These are phyloP conservation scores for Gossypium trilobum DNA, from an alignment of 441 rosid species.

Conservation along the genomic window DNA sequence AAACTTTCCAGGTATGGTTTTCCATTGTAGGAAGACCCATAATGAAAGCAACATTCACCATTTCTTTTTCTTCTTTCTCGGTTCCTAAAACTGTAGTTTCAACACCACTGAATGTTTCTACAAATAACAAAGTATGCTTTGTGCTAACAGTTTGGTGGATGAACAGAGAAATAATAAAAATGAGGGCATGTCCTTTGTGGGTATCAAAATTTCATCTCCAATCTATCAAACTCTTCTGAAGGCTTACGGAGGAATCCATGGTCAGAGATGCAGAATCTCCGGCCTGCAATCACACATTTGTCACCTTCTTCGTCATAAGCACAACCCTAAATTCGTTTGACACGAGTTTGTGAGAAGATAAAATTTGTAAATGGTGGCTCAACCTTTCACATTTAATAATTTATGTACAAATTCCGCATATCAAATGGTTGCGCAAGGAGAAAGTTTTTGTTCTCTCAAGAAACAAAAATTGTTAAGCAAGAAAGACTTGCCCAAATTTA, in stretches of 20 bases:
- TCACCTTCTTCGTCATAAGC: neutral
- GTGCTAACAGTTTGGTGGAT: neutral
- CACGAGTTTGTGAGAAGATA: neutral
- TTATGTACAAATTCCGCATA: neutral
- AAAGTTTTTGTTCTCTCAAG: neutral
- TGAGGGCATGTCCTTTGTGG: neutral
- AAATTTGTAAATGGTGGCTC: neutral
- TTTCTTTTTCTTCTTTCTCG: neutral
- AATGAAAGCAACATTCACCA: neutral
- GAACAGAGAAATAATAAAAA: neutral
- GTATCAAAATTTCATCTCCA: neutral
- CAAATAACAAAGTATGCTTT: neutral
- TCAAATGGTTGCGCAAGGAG: neutral
- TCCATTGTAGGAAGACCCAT: neutral
- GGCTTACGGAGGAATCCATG: neutral
- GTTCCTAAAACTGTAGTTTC: neutral
- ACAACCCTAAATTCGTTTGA: neutral
- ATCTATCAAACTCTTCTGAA: neutral
- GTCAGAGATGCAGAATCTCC: neutral
- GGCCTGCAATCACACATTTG: neutral
- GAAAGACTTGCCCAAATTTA: constrained; percentile 9
- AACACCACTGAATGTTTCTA: neutral
- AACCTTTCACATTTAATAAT: neutral
- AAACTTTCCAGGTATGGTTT: neutral
- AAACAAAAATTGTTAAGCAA: neutral